Base-by-base conservation (phyloP, 345 rosid genomes). In the Salix suchowensis region DNA sequence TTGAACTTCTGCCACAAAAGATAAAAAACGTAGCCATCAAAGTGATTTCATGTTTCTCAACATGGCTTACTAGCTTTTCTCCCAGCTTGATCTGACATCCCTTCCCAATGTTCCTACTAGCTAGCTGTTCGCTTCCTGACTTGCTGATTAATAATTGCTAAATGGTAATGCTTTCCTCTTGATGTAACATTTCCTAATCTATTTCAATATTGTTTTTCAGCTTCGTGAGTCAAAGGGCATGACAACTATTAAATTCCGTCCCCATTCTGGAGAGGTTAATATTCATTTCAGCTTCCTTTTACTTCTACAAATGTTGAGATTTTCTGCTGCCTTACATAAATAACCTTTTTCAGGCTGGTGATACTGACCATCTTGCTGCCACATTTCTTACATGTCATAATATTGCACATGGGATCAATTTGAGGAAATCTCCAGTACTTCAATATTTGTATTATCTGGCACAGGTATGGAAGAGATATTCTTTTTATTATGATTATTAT, bases 371-470 rank as follows among this genome's bases (percentile, higher is more conserved):
- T 84, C 91, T 96, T 76, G 99, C 99, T 76, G 99, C 99, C 37
- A 92, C 99, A 12, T 94, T 96, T 85, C 97, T 96, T 52, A 94
- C 94, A 14, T 74, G 92, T 81, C 96, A 94, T 83, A 96, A 93
- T 82, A 96, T 96, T 34, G 99, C 99, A 2, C 98, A 96, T 67
- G 99, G 99, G 80, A 92, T 92, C 83, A 96, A 96, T 85, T 84
- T 96, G 85, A 90, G 91, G 72, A 96, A 96, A 83, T 96, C 99
- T 84, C 99, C 99, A n/a, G 99, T 96, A 19, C 99, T 96, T 81
- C 99, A 96, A 83, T 94, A 96, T 86, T 91, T 96, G 68, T 96
- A 92, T 88, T 96, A 92, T 81, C 84, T 96, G 78, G 94, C 99
- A 36, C 99, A 96, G 90, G 99, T 92, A 84, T 69, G 52, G 32